Percentiles rank a stretch among this genome's conserved stretches.
phyloP scores from a whole-genome alignment of 139 green algal genomes.

The Ettlia oleoabundans region DNA sequence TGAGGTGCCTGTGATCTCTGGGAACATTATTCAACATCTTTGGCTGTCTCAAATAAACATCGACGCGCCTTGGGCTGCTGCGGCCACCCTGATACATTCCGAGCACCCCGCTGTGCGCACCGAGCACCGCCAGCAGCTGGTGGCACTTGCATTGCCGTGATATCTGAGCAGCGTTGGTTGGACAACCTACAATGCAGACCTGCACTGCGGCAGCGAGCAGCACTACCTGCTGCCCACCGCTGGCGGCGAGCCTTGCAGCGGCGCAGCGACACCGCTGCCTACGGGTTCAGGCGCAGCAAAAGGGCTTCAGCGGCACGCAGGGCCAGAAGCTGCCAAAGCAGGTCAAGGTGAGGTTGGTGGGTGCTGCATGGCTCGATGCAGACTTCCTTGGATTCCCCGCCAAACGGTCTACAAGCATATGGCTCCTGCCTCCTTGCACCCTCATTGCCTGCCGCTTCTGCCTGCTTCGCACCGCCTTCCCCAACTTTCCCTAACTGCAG shows the following conservation, averaged over 20 bases:
- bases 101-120: too few relatives aligned
- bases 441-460: not conserved
- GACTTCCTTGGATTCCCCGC: too few relatives aligned
- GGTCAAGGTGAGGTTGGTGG: conserved; percentile 14
- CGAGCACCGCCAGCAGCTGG: too few relatives aligned
- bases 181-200: not conserved
- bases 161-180: not conserved
- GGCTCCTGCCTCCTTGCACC: not conserved
- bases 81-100: too few relatives aligned
- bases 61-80: too few relatives aligned
- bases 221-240: not conserved
- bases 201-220: not conserved
- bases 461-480: not conserved
- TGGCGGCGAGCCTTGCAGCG: not conserved
- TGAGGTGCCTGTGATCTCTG: too few relatives aligned
- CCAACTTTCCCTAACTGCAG: conserved; percentile 5
- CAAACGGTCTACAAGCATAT: too few relatives aligned
- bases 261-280: conserved; percentile 9
- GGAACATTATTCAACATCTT: too few relatives aligned
- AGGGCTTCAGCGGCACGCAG: conserved; percentile 10
- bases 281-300: not conserved
- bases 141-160: too few relatives aligned
- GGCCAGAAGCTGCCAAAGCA: conserved; percentile 30
- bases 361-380: too few relatives aligned
- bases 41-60: too few relatives aligned